phyloP scores from a whole-genome alignment of 805 yeast genomes.

The Saturnispora sanitii region DNA sequence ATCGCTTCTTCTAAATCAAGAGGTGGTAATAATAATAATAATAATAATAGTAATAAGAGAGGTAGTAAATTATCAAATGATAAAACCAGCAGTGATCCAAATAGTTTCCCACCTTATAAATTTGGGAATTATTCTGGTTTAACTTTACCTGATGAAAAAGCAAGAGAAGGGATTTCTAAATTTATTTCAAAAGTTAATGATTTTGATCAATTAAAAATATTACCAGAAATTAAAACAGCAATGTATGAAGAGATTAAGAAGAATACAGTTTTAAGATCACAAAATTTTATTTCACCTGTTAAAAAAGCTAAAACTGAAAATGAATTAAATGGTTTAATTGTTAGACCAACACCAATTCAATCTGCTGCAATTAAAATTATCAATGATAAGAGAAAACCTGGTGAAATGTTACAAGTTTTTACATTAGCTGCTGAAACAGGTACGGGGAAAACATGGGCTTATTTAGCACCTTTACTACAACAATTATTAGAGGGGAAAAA shows the following conservation, averaged over 20 bases:
- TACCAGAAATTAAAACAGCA: constrained; percentile 57
- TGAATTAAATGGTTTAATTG: constrained; percentile 28
- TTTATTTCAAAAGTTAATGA: constrained; percentile 43
- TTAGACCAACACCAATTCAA: constrained; percentile 75
- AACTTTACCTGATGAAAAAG: constrained; percentile 29
- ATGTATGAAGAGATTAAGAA: constrained; percentile 43
- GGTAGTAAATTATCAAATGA: no score
- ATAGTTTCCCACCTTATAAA: constrained; percentile 24
- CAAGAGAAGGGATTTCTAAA: constrained; percentile 28
- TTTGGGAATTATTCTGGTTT: constrained; percentile 44
- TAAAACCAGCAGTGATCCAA: constrained; percentile 7
- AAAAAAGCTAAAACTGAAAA: constrained; percentile 25
- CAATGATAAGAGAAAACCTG: constrained; percentile 30
- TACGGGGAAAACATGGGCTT: constrained; percentile 92
- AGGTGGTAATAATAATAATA: neutral
- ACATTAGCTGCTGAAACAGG: constrained; percentile 96
- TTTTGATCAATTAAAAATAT: constrained; percentile 58
- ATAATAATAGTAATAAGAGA: no score
- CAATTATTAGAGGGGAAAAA: constrained; percentile 50
- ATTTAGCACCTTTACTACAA: constrained; percentile 66
- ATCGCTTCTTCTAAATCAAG: constrained; percentile 11
- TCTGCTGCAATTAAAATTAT: constrained; percentile 58
- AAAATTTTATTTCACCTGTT: constrained; percentile 22
- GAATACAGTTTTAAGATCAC: constrained; percentile 33
- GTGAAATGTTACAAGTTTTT: constrained; percentile 43